Evolutionary conservation across 2,329 filamentous ascomycete genomes (phyloP).

Genomic region (Alternaria angustiovoidea): DNA sequence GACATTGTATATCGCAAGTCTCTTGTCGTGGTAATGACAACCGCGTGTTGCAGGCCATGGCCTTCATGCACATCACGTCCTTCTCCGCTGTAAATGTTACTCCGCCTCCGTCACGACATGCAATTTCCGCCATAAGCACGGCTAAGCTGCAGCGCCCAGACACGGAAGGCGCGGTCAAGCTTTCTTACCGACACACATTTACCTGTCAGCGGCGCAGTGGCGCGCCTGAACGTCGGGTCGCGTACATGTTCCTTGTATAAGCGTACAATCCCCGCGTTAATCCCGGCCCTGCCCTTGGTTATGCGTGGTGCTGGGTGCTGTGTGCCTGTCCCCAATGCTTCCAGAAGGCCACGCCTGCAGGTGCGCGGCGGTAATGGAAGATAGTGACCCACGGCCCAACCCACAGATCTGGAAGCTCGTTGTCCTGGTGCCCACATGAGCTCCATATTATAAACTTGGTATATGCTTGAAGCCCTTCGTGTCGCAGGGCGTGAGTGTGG

Average conservation of each 20-base stretch:
- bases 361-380: not conserved
- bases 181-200: constrained; percentile 1
- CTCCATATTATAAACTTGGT: constrained; percentile 9
- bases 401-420: constrained; percentile 7
- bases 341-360: constrained; percentile 5
- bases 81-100: not conserved
- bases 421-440: constrained; percentile 2
- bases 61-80: not conserved
- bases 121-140: not conserved
- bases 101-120: not conserved
- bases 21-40: not conserved
- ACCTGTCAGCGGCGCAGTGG: constrained; percentile 7
- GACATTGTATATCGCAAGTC: not conserved
- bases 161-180: constrained; percentile 15
- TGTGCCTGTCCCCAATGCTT: constrained; percentile 6
- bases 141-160: constrained; percentile 12
- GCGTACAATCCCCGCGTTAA: constrained; percentile 14
- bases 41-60: not conserved
- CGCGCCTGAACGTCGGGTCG: not conserved
- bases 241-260: constrained; percentile 2
- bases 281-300: constrained; percentile 5
- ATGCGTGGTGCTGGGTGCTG: not conserved
- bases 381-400: not conserved
- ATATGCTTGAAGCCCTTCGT: not conserved
- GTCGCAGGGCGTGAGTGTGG: not conserved